These are phyloP conservation scores for Candida golubevii DNA, from an alignment of 805 yeast species.

Conservation along the genomic window DNA sequence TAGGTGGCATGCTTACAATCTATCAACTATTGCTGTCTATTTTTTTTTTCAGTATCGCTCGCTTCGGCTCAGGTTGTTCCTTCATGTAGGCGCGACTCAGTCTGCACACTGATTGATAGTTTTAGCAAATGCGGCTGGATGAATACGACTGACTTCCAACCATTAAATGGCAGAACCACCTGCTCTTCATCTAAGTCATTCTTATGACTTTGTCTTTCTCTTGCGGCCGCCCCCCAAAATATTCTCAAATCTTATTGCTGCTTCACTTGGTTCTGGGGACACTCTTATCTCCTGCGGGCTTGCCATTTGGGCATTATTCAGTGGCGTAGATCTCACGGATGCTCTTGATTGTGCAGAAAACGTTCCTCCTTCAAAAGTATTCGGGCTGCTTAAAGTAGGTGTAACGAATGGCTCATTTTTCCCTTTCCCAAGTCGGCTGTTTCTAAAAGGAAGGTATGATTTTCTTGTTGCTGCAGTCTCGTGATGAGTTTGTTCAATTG, in stretches of 20 bases:
- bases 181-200: background rate
- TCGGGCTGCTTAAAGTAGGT: constrained; percentile 8
- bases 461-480: constrained; percentile 20
- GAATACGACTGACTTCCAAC: too few relatives aligned
- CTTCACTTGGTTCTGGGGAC: constrained; percentile 12
- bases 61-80: constrained; percentile 6
- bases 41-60: constrained; percentile 11
- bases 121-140: too few relatives aligned
- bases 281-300: constrained; percentile 12
- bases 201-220: constrained; percentile 6
- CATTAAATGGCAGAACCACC: background rate
- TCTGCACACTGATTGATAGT: constrained; percentile 4
- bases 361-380: constrained; percentile 6
- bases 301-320: constrained; percentile 7
- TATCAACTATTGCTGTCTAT: constrained; percentile 4
- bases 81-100: constrained; percentile 4
- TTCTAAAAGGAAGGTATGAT: constrained; percentile 41
- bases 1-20: constrained; percentile 63
- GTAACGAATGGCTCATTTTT: constrained; percentile 16
- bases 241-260: constrained; percentile 12
- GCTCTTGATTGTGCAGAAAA: constrained; percentile 8
- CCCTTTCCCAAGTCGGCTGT: constrained; percentile 22
- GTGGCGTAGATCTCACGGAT: constrained; percentile 7
- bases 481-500: constrained; percentile 15
- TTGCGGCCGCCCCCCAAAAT: constrained; percentile 15